phyloP scores from a whole-genome alignment of 768 basidiomycete genomes.

The Phylloporus arenicola region DNA sequence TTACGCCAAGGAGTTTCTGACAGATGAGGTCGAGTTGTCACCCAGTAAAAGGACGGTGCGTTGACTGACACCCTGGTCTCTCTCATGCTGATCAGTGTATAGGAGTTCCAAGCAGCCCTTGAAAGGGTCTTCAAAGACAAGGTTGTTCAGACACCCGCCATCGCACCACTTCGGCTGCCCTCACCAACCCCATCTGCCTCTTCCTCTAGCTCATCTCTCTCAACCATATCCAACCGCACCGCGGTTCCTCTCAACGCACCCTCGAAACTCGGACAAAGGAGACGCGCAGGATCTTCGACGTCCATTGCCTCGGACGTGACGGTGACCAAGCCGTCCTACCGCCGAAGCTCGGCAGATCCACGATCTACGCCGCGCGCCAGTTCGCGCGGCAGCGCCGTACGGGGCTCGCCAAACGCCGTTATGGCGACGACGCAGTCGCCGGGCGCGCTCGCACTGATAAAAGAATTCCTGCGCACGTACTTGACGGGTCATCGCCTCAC shows the following conservation, averaged over 20 bases:
- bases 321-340: slow-evolving; percentile 17
- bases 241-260: slow-evolving; percentile 43
- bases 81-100: slow-evolving; percentile 6
- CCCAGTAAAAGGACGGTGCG: slow-evolving; percentile 48
- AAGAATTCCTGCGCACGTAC: slow-evolving; percentile 44
- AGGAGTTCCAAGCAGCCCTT: slow-evolving; percentile 32
- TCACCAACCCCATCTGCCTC: slow-evolving; percentile 53
- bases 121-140: slow-evolving; percentile 30
- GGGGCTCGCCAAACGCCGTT: slow-evolving; percentile 5
- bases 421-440: slow-evolving; percentile 16
- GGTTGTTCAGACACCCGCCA: slow-evolving; percentile 11
- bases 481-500: slow-evolving; percentile 43
- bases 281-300: slow-evolving; percentile 17
- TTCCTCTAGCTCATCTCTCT: slow-evolving; percentile 60
- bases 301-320: slow-evolving; percentile 24
- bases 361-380: slow-evolving; percentile 8
- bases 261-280: slow-evolving; percentile 12
- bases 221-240: slow-evolving; percentile 69
- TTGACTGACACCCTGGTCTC: neutral
- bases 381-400: slow-evolving; percentile 15
- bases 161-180: slow-evolving; percentile 30
- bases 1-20: slow-evolving; percentile 70
- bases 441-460: slow-evolving; percentile 39
- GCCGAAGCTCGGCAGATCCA: slow-evolving; percentile 3
- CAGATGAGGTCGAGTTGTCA: slow-evolving; percentile 64